Percentiles rank a stretch among this genome's conserved stretches.
phyloP scores from a whole-genome alignment of 306 rosid genomes.

The Ceratonia siliqua region DNA sequence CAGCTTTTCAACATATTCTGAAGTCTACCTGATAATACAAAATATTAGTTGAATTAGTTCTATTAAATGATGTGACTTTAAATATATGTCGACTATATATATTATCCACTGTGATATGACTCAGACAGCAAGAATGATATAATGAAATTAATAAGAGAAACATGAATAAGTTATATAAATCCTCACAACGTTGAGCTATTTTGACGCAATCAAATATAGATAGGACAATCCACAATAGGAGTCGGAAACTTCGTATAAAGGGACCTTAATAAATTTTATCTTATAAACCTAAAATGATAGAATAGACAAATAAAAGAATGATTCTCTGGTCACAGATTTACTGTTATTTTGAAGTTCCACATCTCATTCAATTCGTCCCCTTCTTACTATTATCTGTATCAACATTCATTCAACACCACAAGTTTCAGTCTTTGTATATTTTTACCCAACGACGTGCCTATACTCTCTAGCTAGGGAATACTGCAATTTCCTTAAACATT shows the following conservation, averaged over 20 bases:
- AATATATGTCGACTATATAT: neutral
- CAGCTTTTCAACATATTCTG: constrained; percentile 21
- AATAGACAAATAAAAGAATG: constrained; percentile 31
- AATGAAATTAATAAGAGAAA: neutral
- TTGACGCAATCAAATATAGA: constrained; percentile 25
- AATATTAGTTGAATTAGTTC: neutral
- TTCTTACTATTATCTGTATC: constrained; percentile 7
- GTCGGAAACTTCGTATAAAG: neutral
- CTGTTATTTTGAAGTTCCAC: neutral
- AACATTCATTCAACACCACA: neutral
- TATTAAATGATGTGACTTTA: constrained; percentile 23
- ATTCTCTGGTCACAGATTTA: constrained; percentile 28
- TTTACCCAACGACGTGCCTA: neutral
- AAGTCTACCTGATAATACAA: constrained; percentile 22
- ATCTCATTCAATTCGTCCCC: constrained; percentile 26
- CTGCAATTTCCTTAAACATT: neutral
- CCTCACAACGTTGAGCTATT: constrained; percentile 11
- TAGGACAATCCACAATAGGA: constrained; percentile 16
- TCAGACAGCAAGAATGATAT: neutral
- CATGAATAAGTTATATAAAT: constrained; percentile 23
- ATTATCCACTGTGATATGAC: neutral
- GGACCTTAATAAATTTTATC: constrained; percentile 5
- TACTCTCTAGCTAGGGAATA: neutral
- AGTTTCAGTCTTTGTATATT: neutral
- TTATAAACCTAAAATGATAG: neutral